Percentiles rank a stretch among this genome's conserved stretches.
Conservation (phyloP, 345 rosid genomes). For the Mallotus nudiflorus region DNA sequence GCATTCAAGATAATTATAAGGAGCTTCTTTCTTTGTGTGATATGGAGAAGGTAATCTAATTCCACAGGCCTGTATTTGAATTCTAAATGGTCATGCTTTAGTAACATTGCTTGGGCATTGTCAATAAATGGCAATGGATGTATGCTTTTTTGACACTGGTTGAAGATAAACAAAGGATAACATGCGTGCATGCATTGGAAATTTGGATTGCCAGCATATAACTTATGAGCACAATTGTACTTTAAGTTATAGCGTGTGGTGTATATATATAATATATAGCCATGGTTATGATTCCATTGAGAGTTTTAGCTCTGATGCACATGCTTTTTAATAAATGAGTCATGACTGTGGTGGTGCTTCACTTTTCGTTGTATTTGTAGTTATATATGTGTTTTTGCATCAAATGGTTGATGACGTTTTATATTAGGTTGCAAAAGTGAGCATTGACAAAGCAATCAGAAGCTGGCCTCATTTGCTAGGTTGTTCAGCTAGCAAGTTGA, state of each 20-base stretch:
- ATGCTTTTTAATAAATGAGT: neutral
- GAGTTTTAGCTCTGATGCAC: neutral
- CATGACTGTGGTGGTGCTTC: neutral
- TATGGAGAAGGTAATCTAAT: conserved; percentile 55
- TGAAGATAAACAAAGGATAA: too few relatives aligned
- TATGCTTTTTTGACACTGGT: too few relatives aligned
- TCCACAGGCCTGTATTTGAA: neutral
- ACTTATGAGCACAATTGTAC: too few relatives aligned
- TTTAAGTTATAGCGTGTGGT: too few relatives aligned
- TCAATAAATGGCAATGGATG: too few relatives aligned
- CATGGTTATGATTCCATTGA: neutral
- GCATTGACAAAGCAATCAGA: conserved; percentile 57
- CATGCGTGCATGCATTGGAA: too few relatives aligned
- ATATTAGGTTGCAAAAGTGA: conserved; percentile 55
- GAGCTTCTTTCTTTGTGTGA: conserved; percentile 47
- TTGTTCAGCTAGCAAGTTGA: conserved; percentile 65
- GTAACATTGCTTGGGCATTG: too few relatives aligned
- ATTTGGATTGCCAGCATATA: too few relatives aligned
- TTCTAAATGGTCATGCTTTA: too few relatives aligned
- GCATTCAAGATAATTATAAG: conserved; percentile 60
- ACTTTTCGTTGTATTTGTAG: neutral
- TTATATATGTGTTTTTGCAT: neutral
- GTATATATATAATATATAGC: neutral
- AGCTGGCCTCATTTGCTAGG: conserved; percentile 84
- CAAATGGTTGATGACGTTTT: conserved; percentile 2